A percentile compares a stretch with the other conserved stretches of the same genome.
Conservation (phyloP, 129 eudicot genomes). For the Flaveria ramosissima region DNA sequence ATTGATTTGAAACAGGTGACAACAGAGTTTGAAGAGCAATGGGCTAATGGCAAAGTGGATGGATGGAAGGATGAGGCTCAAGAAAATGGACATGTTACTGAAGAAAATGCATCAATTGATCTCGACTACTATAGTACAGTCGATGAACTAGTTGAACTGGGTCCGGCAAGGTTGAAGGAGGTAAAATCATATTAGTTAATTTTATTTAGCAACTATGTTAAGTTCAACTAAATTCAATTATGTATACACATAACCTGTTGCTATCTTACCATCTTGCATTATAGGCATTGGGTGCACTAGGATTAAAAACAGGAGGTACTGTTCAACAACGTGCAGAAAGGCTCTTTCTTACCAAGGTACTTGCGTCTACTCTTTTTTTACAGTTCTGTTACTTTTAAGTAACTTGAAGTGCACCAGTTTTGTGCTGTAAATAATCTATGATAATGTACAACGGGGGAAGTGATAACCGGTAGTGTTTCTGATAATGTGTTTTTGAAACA, state of each 20-base stretch:
- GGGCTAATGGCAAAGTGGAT: constrained; percentile 66
- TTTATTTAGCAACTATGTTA: neutral
- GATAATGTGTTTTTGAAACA: neutral
- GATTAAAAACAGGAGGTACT: constrained; percentile 95
- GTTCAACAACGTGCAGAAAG: constrained; percentile 97
- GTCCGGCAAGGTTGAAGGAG: constrained; percentile 90
- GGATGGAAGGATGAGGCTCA: constrained; percentile 72
- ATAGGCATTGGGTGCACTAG: constrained; percentile 89
- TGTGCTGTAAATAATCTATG: neutral
- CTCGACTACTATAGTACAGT: constrained; percentile 78
- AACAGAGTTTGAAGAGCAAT: constrained; percentile 85
- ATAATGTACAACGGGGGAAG: neutral
- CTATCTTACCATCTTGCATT: constrained; percentile 17
- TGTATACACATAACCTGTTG: neutral
- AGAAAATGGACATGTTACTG: constrained; percentile 64
- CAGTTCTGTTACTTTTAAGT: neutral
- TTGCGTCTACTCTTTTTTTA: neutral
- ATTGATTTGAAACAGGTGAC: constrained; percentile 52
- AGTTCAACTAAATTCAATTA: neutral
- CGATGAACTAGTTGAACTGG: constrained; percentile 86
- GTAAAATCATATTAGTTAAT: constrained; percentile 37
- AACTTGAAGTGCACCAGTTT: neutral
- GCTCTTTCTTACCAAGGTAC: constrained; percentile 91
- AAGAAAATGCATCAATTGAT: constrained; percentile 56
- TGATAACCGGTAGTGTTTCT: neutral